These are phyloP conservation scores for Leptographium procerum DNA, from an alignment of 2,329 filamentous ascomycete species.

Conservation along the genomic window DNA sequence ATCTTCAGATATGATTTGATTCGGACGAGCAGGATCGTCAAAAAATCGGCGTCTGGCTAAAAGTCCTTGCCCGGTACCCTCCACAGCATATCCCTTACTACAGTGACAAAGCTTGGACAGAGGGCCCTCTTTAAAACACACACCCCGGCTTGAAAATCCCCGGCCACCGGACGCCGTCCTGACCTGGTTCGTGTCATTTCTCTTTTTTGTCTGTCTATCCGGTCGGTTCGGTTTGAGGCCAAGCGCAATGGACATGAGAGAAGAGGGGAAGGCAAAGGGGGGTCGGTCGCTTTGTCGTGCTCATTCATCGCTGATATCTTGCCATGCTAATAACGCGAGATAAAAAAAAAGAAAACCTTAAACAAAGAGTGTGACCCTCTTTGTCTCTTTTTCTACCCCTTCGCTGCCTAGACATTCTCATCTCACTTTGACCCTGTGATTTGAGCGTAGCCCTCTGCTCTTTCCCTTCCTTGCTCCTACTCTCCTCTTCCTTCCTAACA, in stretches of 20 bases:
- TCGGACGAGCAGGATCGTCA: too few species aligned
- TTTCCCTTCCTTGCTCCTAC: neutral
- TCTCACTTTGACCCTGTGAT: neutral
- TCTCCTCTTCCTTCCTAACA: neutral
- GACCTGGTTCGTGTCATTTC: neutral
- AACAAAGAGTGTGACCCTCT: neutral
- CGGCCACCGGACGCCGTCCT: neutral
- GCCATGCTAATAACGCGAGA: neutral
- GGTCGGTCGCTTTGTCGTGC: neutral
- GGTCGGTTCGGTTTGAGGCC: neutral
- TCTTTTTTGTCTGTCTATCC: neutral
- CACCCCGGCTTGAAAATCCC: neutral
- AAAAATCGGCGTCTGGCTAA: neutral
- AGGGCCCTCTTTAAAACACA: neutral
- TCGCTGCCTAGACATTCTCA: neutral
- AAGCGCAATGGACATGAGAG: neutral
- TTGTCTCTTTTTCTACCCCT: neutral
- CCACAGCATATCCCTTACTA: neutral
- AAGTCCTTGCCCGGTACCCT: neutral
- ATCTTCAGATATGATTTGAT: too few species aligned
- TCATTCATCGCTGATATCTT: neutral
- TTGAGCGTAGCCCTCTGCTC: neutral
- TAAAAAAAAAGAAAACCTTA: neutral
- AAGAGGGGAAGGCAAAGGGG: too few species aligned
- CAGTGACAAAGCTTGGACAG: neutral